Percentiles rank a stretch among this genome's conserved stretches.
These are phyloP conservation scores for Aphanomyces astaci DNA, from an alignment of 352 stramenopile genomes.

Conservation along the genomic window DNA sequence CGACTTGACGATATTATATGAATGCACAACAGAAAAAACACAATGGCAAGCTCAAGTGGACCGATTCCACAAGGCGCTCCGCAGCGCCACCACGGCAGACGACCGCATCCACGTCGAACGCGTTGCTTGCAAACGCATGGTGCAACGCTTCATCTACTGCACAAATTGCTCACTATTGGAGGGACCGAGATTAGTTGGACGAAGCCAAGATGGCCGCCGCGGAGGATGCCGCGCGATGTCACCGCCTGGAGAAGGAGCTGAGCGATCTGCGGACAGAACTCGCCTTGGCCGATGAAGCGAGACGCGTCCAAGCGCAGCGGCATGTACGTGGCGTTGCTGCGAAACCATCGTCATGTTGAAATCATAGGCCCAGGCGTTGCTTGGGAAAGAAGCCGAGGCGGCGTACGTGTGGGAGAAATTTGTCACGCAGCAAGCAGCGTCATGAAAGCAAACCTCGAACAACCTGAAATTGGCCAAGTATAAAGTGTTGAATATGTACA, in stretches of 20 bases:
- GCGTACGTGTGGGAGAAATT: constrained; percentile 21
- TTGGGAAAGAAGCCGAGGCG: constrained; percentile 12
- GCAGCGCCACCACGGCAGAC: neutral
- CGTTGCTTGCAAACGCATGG: neutral
- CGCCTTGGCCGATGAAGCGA: neutral
- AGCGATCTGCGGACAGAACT: neutral
- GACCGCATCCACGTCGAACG: neutral
- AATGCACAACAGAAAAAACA: neutral
- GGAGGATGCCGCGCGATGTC: neutral
- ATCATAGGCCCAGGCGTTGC: constrained; percentile 5
- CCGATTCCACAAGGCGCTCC: neutral
- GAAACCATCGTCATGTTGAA: neutral
- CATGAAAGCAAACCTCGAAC: neutral
- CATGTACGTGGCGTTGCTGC: neutral
- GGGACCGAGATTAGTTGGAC: neutral
- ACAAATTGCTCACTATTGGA: neutral
- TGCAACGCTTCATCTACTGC: neutral
- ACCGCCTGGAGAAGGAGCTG: neutral
- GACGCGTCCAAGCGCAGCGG: constrained; percentile 1
- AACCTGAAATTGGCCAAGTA: neutral
- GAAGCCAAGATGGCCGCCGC: neutral
- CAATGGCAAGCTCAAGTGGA: neutral
- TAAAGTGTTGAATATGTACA: too few relatives aligned
- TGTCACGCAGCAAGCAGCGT: neutral
- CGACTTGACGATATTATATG: too few relatives aligned